Conservation (phyloP, 371 early-diverging fungal genomes). For the Dentiscutata heterogama region DNA sequence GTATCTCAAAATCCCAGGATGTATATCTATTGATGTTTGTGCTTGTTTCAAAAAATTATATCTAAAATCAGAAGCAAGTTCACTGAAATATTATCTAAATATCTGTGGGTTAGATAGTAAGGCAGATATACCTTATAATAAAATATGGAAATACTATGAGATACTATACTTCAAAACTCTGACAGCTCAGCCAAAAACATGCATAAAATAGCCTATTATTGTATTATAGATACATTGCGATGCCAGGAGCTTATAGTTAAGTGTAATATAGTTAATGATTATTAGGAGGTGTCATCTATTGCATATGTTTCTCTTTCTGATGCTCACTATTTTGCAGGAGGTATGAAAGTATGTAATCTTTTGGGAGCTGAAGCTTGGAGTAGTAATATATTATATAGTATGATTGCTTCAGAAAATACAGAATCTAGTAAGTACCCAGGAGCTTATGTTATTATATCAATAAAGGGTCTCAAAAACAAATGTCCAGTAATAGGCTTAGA, state of each 20-base stretch:
- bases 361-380: too few species aligned
- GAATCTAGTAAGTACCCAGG: slow-evolving; percentile 33
- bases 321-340: too few species aligned
- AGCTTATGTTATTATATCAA: slow-evolving; percentile 16
- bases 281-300: slow-evolving; percentile 10
- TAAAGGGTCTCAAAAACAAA: slow-evolving; percentile 34
- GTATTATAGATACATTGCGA: slow-evolving; percentile 36
- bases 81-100: slow-evolving; percentile 8
- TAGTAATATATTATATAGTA: not conserved
- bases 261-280: slow-evolving; percentile 15
- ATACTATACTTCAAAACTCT: not conserved
- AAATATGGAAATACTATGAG: not conserved
- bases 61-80: slow-evolving; percentile 23
- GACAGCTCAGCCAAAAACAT: slow-evolving; percentile 1
- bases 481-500: slow-evolving; percentile 12
- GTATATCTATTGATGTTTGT: slow-evolving; percentile 36
- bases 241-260: slow-evolving; percentile 38
- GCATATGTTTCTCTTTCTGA: not conserved
- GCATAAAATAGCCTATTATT: slow-evolving; percentile 18
- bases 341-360: too few species aligned
- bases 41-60: slow-evolving; percentile 22
- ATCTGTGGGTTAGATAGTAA: not conserved
- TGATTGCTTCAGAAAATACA: slow-evolving; percentile 19
- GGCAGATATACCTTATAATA: not conserved
- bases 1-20: slow-evolving; percentile 27